phyloP scores from a whole-genome alignment of 495 filamentous ascomycete genomes.

The Daldinia vernicosa region DNA sequence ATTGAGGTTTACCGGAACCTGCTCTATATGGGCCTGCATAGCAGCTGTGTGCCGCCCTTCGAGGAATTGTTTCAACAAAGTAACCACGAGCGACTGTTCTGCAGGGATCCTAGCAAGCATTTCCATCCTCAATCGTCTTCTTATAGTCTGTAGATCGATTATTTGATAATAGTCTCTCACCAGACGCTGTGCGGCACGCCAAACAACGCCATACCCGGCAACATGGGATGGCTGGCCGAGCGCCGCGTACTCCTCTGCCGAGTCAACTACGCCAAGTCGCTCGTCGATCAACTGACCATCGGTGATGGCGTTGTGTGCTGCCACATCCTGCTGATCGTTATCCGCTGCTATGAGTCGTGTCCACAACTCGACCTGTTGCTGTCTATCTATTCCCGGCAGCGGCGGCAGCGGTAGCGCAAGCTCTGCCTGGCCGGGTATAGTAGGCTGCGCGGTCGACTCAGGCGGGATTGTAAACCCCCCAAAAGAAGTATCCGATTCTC shows the following conservation, averaged over 20 bases:
- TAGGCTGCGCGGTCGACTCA: no score
- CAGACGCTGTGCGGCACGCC: background rate
- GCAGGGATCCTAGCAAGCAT: background rate
- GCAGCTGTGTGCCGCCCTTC: background rate
- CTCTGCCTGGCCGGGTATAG: background rate
- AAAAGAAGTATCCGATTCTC: no score
- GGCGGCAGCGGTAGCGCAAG: background rate
- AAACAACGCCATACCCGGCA: background rate
- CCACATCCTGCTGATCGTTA: background rate
- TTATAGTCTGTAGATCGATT: constrained; percentile 6
- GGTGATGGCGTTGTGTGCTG: background rate
- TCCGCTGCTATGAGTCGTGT: background rate
- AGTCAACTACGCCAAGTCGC: background rate
- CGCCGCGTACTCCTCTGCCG: background rate
- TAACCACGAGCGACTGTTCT: background rate
- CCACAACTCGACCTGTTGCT: background rate
- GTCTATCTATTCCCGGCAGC: background rate
- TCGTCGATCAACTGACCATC: background rate
- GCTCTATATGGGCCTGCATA: background rate
- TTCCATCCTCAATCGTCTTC: constrained; percentile 8
- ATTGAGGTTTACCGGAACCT: background rate
- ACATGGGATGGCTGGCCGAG: background rate
- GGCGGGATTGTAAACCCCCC: no score
- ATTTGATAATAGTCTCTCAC: background rate
- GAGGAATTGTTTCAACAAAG: background rate